A percentile compares a stretch with the other conserved stretches of the same genome.
Conservation (phyloP, 2,329 filamentous ascomycete genomes). For the Biscogniauxia marginata region DNA sequence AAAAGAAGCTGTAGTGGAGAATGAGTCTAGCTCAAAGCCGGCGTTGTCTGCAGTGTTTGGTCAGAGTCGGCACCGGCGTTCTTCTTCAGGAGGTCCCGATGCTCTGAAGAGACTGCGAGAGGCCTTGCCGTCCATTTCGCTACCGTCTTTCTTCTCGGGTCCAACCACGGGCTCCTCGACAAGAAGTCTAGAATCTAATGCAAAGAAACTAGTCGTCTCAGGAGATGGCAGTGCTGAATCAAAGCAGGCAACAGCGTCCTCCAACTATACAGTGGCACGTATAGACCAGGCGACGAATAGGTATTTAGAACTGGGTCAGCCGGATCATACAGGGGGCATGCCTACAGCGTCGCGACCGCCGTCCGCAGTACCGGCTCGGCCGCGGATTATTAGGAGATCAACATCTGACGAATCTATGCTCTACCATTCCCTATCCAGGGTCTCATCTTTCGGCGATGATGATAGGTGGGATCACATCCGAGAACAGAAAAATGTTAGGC, state of each 20-base stretch:
- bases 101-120: slow-evolving; percentile 57
- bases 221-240: slow-evolving; percentile 19
- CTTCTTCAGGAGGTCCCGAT: slow-evolving; percentile 56
- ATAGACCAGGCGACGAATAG: slow-evolving; percentile 8
- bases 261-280: slow-evolving; percentile 3
- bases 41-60: slow-evolving; percentile 47
- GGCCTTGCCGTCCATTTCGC: slow-evolving; percentile 54
- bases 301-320: slow-evolving; percentile 5
- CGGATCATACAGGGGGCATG: slow-evolving; percentile 9
- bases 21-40: slow-evolving; percentile 32
- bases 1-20: slow-evolving; percentile 36
- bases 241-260: slow-evolving; percentile 12
- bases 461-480: slow-evolving; percentile 75
- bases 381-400: slow-evolving; percentile 52
- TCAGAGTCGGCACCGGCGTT: slow-evolving; percentile 47
- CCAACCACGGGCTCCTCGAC: slow-evolving; percentile 21
- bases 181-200: slow-evolving; percentile 21
- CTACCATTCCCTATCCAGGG: slow-evolving; percentile 71
- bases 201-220: slow-evolving; percentile 21
- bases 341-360: slow-evolving; percentile 20
- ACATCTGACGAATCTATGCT: slow-evolving; percentile 79
- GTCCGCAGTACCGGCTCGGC: slow-evolving; percentile 26
- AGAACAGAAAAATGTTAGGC: slow-evolving; percentile 81
- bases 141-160: slow-evolving; percentile 45
- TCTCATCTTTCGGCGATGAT: slow-evolving; percentile 83